These are phyloP conservation scores for Kodamaea ohmeri DNA, from an alignment of 1,139 yeast genomes.

Conservation along the genomic window DNA sequence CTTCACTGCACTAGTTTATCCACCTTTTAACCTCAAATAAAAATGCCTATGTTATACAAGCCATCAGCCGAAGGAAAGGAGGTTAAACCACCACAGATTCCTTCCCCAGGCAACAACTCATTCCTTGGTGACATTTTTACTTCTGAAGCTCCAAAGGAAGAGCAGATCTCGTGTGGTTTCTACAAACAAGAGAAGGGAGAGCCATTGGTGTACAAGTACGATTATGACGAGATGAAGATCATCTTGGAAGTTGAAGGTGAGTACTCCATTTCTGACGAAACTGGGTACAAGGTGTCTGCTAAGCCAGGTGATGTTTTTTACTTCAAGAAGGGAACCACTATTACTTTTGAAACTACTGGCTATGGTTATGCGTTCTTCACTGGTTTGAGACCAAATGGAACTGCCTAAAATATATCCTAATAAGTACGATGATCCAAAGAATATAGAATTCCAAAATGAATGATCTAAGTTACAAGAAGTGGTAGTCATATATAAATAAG, in stretches of 20 bases:
- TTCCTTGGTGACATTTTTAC: conserved; percentile 64
- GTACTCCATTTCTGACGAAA: conserved; percentile 58
- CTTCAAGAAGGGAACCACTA: conserved; percentile 64
- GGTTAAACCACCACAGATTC: conserved; percentile 56
- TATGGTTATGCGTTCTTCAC: conserved; percentile 64
- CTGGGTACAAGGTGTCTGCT: conserved; percentile 55
- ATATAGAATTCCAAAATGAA: too few species aligned
- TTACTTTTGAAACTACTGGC: conserved; percentile 61
- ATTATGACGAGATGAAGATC: conserved; percentile 70
- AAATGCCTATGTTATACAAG: conserved; percentile 59
- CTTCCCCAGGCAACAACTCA: conserved; percentile 59
- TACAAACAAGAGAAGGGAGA: conserved; percentile 66
- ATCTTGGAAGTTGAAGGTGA: conserved; percentile 65
- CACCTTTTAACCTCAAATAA: conserved; percentile 18
- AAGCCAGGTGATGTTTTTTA: conserved; percentile 67
- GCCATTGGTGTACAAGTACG: conserved; percentile 60
- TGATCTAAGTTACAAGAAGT: too few species aligned
- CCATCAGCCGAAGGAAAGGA: conserved; percentile 54
- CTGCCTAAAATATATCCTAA: conserved; percentile 17
- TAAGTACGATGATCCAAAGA: too few species aligned
- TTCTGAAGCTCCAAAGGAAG: conserved; percentile 55
- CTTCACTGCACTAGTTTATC: too few species aligned
- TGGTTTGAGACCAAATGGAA: conserved; percentile 55
- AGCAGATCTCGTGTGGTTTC: conserved; percentile 63
- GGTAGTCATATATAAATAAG: too few species aligned